Evolutionary conservation across 164 flowering plant genomes (phyloP), one percentile per base, ranked within the genome.

Genomic region (Tetrastigma voinierianum): DNA sequence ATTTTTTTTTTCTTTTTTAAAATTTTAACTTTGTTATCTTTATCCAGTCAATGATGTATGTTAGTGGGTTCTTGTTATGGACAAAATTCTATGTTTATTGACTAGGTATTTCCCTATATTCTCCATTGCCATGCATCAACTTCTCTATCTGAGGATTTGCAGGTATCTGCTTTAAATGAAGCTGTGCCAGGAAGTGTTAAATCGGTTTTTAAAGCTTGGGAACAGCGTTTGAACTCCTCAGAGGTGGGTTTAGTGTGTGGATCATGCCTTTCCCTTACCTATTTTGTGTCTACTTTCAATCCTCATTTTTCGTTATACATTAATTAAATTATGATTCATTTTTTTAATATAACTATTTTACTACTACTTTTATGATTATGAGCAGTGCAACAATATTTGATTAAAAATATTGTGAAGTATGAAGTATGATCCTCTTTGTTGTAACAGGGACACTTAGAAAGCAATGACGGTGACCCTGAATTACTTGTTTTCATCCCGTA

Each of bases 391-490:
- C 40, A 32, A 32, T 32, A 3, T 32, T 32, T 32, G 3, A 32
- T 32, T 32, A 32, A 32, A 32, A 32, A 32, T 32, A 32, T n/a
- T n/a, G 17, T 9, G 45, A 19, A 10, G 48, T 56, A 40, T 47
- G 62, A 48, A 32, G 17, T 21, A 44, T 57, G 44, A 58, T 60
- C 10, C 43, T 55, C 49, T 60, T 68, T 63, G 17, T 25, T 69
- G 59, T 52, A 2, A 63, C 86, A 93, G 98, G 98, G 85, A 46
- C 72, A 76, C 71, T 78, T 94, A 87, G 97, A 90, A 73, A 94
- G 98, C 84, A 94, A 94, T 61, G 98, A 94, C n/a, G 97, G 95
- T 18, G 98, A 94, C 70, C 96, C 98, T 16, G 97, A 94, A 78
- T 81, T 94, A 71, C 84, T 94, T 67, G 93, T 94, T 64, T 91